A percentile compares a stretch with the other conserved stretches of the same genome.
phyloP scores from a whole-genome alignment of 2,329 filamentous ascomycete species.

The Trichoderma brevicompactum region DNA sequence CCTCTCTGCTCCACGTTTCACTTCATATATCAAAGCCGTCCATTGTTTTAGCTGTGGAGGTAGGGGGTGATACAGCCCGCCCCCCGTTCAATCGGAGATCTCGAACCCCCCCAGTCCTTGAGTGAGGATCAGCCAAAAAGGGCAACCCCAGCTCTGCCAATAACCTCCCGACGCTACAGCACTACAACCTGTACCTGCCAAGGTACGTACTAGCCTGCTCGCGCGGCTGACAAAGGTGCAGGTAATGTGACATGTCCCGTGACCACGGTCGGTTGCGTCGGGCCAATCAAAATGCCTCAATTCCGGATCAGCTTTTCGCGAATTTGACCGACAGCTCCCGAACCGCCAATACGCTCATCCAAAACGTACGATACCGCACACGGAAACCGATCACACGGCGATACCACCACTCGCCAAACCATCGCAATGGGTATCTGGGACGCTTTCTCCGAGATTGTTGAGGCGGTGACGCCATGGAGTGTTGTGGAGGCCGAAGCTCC shows the following conservation, averaged over 20 bases:
- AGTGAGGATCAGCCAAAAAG: slow-evolving; percentile 24
- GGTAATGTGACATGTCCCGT: slow-evolving; percentile 37
- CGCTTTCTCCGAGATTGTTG: slow-evolving; percentile 65
- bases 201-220: slow-evolving; percentile 3
- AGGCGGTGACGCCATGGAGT: slow-evolving; percentile 68
- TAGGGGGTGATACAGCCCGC: slow-evolving; percentile 22
- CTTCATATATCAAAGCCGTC: background rate
- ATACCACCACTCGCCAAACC: slow-evolving; percentile 40
- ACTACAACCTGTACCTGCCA: background rate
- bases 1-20: background rate
- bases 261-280: slow-evolving; percentile 30
- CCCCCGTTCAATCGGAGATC: slow-evolving; percentile 25
- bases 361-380: slow-evolving; percentile 40
- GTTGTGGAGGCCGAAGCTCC: slow-evolving; percentile 69
- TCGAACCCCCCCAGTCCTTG: slow-evolving; percentile 15
- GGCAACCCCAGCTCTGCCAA: slow-evolving; percentile 27
- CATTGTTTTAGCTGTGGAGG: background rate
- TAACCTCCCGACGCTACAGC: slow-evolving; percentile 16
- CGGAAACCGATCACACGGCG: slow-evolving; percentile 47
- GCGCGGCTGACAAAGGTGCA: background rate
- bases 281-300: slow-evolving; percentile 56
- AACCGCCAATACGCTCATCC: slow-evolving; percentile 42
- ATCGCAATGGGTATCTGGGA: slow-evolving; percentile 70
- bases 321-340: slow-evolving; percentile 49
- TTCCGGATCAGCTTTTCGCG: slow-evolving; percentile 53